Percentiles rank a stretch among this genome's conserved stretches.
phyloP scores from a whole-genome alignment of 805 yeast species.

The Saturnispora gosingensis region DNA sequence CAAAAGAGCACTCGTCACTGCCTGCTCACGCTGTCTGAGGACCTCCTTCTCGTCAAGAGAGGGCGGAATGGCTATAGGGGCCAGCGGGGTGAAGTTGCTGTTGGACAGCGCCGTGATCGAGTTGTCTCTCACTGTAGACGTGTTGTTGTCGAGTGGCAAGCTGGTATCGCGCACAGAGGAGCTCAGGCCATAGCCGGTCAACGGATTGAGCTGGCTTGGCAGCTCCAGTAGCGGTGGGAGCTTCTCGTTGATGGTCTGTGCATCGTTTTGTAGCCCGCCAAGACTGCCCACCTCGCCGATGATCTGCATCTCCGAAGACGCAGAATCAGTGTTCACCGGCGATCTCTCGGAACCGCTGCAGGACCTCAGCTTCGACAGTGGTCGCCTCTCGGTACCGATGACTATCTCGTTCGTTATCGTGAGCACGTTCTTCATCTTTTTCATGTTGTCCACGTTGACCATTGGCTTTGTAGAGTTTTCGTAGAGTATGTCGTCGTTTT shows the following conservation, averaged over 20 bases:
- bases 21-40: constrained; percentile 41
- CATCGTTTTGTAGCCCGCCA: constrained; percentile 2
- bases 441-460: constrained; percentile 72
- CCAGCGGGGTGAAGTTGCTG: constrained; percentile 7
- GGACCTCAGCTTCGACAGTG: constrained; percentile 18
- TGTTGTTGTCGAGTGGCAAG: background rate
- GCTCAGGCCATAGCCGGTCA: background rate
- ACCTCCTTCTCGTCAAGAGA: constrained; percentile 43
- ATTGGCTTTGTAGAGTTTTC: constrained; percentile 27
- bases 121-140: constrained; percentile 3
- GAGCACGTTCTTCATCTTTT: constrained; percentile 65
- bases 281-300: background rate
- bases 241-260: background rate
- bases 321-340: constrained; percentile 6
- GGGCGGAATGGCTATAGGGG: constrained; percentile 6
- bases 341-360: constrained; percentile 10
- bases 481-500: constrained; percentile 20
- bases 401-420: constrained; percentile 75
- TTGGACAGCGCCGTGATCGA: background rate
- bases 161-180: background rate
- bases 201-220: background rate
- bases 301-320: background rate
- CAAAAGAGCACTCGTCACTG: constrained; percentile 31
- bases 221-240: constrained; percentile 6
- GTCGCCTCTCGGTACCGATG: constrained; percentile 64